Percentiles rank a stretch among this genome's conserved stretches.
Conservation (phyloP, 2,329 filamentous ascomycete species). For the Eutypa lata region DNA sequence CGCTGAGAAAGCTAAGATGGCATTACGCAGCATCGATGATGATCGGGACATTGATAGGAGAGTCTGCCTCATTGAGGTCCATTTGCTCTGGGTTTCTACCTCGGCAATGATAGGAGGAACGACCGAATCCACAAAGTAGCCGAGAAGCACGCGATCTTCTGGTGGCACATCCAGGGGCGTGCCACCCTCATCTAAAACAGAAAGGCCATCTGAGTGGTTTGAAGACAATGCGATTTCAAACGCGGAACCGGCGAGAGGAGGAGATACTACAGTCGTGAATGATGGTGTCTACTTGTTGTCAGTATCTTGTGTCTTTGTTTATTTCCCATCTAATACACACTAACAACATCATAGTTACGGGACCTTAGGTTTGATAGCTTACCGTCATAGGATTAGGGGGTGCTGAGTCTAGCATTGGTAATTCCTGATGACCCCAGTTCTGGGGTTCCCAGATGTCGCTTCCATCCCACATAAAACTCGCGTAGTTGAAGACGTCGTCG, state of each 20-base stretch:
- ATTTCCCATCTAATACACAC: background rate
- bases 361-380: slow-evolving; percentile 4
- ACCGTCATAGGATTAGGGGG: slow-evolving; percentile 20
- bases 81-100: slow-evolving; percentile 50
- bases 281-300: slow-evolving; percentile 4
- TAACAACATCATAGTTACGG: background rate
- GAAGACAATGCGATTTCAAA: slow-evolving; percentile 5
- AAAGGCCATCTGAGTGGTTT: slow-evolving; percentile 10
- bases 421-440: slow-evolving; percentile 4
- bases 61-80: slow-evolving; percentile 46
- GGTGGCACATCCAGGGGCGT: slow-evolving; percentile 18
- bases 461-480: slow-evolving; percentile 47
- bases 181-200: slow-evolving; percentile 13
- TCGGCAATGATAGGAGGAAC: slow-evolving; percentile 52
- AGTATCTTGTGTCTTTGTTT: slow-evolving; percentile 1
- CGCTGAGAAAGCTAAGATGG: slow-evolving; percentile 50
- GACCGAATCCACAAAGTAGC: slow-evolving; percentile 46
- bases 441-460: slow-evolving; percentile 30
- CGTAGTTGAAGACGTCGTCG: slow-evolving; percentile 44
- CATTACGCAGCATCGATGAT: slow-evolving; percentile 44
- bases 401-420: slow-evolving; percentile 8
- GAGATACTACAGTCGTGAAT: slow-evolving; percentile 5
- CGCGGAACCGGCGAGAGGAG: background rate
- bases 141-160: slow-evolving; percentile 38
- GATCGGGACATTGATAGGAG: slow-evolving; percentile 45